Evolutionary conservation across 2,329 filamentous ascomycete genomes (phyloP), one percentile per base, ranked within the genome.

Genomic region (Penicillium sp.): DNA sequence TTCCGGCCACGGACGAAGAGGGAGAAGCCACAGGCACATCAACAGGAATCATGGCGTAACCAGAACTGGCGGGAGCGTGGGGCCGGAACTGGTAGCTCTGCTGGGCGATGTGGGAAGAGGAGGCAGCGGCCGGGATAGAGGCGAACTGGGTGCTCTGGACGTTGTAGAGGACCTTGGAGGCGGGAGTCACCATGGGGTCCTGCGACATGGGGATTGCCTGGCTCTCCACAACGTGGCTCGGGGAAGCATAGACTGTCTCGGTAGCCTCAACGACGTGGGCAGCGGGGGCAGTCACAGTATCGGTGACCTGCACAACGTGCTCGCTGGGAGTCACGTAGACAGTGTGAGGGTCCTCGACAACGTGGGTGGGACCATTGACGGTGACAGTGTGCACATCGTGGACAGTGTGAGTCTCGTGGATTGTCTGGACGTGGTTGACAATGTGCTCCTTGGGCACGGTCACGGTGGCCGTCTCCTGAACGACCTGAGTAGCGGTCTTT

Each of bases 21-120:
- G 59, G 49, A 7, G 42, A 52, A 3, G 51, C 50, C 40, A 46
- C 41, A 14, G 62, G 60, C 0, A 67, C 60, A 18, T 58, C 49
- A 4, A 66, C 60, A 1, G 62, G 56, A 43, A 66, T 59, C 57
- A 52, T 49, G 23, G 57, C 54, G 54, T 57, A 63, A 7, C 45
- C 38, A 1, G 52, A 52, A 6, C 47, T 42, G 6, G 55, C 37
- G 43, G 10, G 54, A 46, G 29, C 36, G 26, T 39, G 53, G 43
- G 7, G 50, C 46, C 9, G 36, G 41, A 50, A 50, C 28, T 44
- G 40, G 37, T 50, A 51, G 31, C 39, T 50, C 11, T 35, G 27
- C 31, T 40, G 37, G 6, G 47, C 31, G 6, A 39, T 36, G 9
- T 28, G 3, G 9, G 54, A 49, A 3, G 50, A 45, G 3, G 51